These are phyloP conservation scores for Lumnitzera littorea DNA, from an alignment of 345 rosid genomes.

Conservation along the genomic window DNA sequence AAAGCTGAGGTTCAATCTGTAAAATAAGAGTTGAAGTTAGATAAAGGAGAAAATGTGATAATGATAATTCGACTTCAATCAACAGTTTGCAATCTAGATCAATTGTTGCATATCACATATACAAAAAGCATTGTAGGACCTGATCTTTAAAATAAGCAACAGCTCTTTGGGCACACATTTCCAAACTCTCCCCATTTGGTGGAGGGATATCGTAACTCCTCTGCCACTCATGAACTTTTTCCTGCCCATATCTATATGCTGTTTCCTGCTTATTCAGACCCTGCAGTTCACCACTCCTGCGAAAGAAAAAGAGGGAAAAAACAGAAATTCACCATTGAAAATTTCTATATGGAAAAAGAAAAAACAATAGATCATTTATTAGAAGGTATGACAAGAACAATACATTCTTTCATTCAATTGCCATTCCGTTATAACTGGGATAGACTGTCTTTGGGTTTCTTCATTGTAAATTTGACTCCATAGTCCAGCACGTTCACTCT, in stretches of 20 bases:
- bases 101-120: too few relatives aligned
- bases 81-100: neutral
- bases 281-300: constrained; percentile 91
- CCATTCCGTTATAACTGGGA: constrained; percentile 88
- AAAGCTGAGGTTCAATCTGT: constrained; percentile 89
- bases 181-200: constrained; percentile 96
- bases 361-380: neutral
- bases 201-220: constrained; percentile 94
- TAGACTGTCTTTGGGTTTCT: constrained; percentile 70
- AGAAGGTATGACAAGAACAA: constrained; percentile 1
- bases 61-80: neutral
- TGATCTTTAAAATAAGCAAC: constrained; percentile 57
- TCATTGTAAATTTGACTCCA: constrained; percentile 95
- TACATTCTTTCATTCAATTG: constrained; percentile 98
- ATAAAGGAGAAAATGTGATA: too few relatives aligned
- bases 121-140: constrained; percentile 8
- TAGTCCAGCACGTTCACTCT: constrained; percentile 63
- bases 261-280: constrained; percentile 98
- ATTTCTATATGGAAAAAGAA: neutral
- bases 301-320: neutral
- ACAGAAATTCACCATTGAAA: neutral
- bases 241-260: constrained; percentile 83
- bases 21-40: neutral
- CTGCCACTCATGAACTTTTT: constrained; percentile 95
- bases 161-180: constrained; percentile 98